Percentiles rank a stretch among this genome's conserved stretches.
Evolutionary conservation across 352 stramenopile species (phyloP).

Genomic region (Peronospora farinosa): DNA sequence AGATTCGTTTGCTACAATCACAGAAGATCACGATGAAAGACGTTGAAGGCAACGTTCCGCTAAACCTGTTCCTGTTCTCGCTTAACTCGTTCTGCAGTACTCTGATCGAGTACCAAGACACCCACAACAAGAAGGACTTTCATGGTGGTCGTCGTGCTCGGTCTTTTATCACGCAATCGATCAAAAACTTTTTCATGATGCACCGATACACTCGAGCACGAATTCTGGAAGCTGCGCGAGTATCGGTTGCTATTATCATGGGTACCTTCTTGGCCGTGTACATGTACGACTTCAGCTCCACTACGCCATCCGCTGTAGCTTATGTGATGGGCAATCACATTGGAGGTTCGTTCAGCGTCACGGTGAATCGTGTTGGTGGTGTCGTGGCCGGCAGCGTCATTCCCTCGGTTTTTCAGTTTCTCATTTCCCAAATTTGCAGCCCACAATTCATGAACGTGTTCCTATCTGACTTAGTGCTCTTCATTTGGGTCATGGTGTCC

Average conservation of each 20-base stretch:
- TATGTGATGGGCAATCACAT: constrained; percentile 81
- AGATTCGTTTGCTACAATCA: constrained; percentile 47
- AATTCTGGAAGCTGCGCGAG: constrained; percentile 9
- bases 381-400: constrained; percentile 79
- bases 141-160: constrained; percentile 33
- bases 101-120: constrained; percentile 60
- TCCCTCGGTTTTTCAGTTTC: constrained; percentile 80
- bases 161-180: constrained; percentile 44
- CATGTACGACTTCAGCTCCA: constrained; percentile 66
- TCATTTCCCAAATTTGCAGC: constrained; percentile 64
- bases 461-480: constrained; percentile 50
- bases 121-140: constrained; percentile 59
- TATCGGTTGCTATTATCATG: constrained; percentile 43
- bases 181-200: constrained; percentile 38
- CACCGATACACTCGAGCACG: constrained; percentile 12
- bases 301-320: constrained; percentile 48
- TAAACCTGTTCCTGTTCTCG: constrained; percentile 81
- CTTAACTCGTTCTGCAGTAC: constrained; percentile 81
- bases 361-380: constrained; percentile 74
- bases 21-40: constrained; percentile 57
- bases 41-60: constrained; percentile 72
- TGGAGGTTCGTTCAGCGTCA: constrained; percentile 71
- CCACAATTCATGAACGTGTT: constrained; percentile 34
- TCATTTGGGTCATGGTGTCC: constrained; percentile 65
- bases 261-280: constrained; percentile 67